Evolutionary conservation across 495 filamentous ascomycete genomes (phyloP), one percentile per base, ranked within the genome.

Genomic region (Aspergillus funiculosus): DNA sequence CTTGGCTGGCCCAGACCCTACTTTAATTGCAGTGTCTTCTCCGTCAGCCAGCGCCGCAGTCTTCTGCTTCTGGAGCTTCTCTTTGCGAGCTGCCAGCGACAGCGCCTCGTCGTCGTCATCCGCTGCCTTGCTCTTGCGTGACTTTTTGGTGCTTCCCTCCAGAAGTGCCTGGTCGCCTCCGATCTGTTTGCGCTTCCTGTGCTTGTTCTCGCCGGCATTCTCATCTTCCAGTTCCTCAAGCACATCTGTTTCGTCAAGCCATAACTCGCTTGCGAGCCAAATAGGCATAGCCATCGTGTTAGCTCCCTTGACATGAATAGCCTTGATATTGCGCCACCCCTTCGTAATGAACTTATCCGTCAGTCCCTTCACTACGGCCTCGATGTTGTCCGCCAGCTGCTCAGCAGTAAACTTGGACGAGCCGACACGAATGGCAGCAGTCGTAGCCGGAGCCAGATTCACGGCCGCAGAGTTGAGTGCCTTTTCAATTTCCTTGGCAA

Each of bases 211-310:
- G 35, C 69, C 61, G 39, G 66, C 63, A 17, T 57, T 54, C 48
- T 75, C 57, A 17, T 52, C 75, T 24, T 73, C 70, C 39, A 69
- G 71, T 31, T 77, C 62, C 40, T 78, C 79, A 54, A 94, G 65
- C 4, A 96, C 83, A 63, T 94, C 86, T 15, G 65, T 72, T 51
- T 90, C 85, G 39, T 88, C 85, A 24, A 84, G 68, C 87, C 90
- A 98, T 40, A 98, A 67, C 70, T 97, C 86, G 56, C 83, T 79
- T 6, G 92, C 85, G 57, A 96, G 71, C 85, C 87, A 98, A 49
- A 98, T 81, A 10, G 92, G 92, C 53, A 98, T 70, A 9, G 90
- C 87, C 47, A 79, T 84, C 7, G 89, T 94, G 53, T 83, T 79
- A 7, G 86, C 81, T 5, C 85, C 84, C 73, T 97, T 98, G 66